Conservation (phyloP, 257 asterid genomes). For the Buddleja alternifolia region DNA sequence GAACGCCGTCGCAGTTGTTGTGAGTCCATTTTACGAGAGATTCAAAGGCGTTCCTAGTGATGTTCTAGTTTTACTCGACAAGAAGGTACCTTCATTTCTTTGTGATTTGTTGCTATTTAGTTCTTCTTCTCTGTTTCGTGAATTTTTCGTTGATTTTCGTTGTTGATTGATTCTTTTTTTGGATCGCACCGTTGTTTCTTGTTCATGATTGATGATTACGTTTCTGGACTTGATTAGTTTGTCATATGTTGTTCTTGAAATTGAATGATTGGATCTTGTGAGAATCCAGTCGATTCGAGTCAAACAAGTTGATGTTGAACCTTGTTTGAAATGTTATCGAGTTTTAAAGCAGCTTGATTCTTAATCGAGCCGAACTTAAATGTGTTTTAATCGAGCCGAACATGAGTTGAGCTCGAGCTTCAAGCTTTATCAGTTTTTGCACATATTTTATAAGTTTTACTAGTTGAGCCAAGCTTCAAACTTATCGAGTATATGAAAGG, state of each 20-base stretch:
- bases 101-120: too few relatives aligned
- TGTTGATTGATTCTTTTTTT: background rate
- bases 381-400: too few relatives aligned
- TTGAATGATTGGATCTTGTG: background rate
- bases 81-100: constrained; percentile 42
- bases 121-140: too few relatives aligned
- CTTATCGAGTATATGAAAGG: too few relatives aligned
- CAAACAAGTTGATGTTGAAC: too few relatives aligned
- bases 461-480: too few relatives aligned
- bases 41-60: constrained; percentile 57
- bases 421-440: too few relatives aligned
- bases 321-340: too few relatives aligned
- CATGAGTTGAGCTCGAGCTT: too few relatives aligned
- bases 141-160: background rate
- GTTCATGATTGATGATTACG: background rate
- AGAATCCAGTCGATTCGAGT: background rate
- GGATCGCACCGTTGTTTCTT: constrained; percentile 9
- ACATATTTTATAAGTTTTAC: too few relatives aligned
- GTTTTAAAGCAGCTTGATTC: too few relatives aligned
- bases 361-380: too few relatives aligned
- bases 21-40: constrained; percentile 58
- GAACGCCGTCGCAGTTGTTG: constrained; percentile 57
- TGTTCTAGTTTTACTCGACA: constrained; percentile 63
- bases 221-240: background rate
- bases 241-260: background rate